Evolutionary conservation across 2,329 filamentous ascomycete species (phyloP).

Genomic region (Microcera coccophila): DNA sequence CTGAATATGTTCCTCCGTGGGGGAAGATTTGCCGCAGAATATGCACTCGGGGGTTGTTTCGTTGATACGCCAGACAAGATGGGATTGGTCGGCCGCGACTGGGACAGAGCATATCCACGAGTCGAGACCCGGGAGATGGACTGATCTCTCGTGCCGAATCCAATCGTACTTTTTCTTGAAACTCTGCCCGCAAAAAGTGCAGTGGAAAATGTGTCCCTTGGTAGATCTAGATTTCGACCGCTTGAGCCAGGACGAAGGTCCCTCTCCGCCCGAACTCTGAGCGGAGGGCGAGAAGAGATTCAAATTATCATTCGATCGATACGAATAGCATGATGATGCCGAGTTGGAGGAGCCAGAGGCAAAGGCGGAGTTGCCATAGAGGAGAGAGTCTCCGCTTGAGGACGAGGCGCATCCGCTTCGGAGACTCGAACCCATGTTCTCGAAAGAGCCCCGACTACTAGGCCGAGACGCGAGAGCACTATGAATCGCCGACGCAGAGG

Average conservation of each 20-base stretch:
- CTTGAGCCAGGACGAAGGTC: slow-evolving; percentile 12
- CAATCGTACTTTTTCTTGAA: slow-evolving; percentile 42
- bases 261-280: slow-evolving; percentile 19
- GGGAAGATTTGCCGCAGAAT: slow-evolving; percentile 35
- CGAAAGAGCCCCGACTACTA: slow-evolving; percentile 14
- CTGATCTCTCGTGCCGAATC: slow-evolving; percentile 47
- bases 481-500: slow-evolving; percentile 37
- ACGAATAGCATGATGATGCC: slow-evolving; percentile 26
- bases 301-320: slow-evolving; percentile 12
- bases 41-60: slow-evolving; percentile 40
- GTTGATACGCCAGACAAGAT: slow-evolving; percentile 47
- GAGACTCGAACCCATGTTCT: slow-evolving; percentile 13
- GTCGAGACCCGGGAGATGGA: slow-evolving; percentile 42
- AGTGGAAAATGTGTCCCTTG: slow-evolving; percentile 30
- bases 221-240: slow-evolving; percentile 10
- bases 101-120: slow-evolving; percentile 49
- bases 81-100: slow-evolving; percentile 32
- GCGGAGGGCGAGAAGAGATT: slow-evolving; percentile 19
- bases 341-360: slow-evolving; percentile 26
- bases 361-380: slow-evolving; percentile 15
- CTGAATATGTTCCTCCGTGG: slow-evolving; percentile 34
- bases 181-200: slow-evolving; percentile 36
- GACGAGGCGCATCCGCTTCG: slow-evolving; percentile 31
- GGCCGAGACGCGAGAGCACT: slow-evolving; percentile 26
- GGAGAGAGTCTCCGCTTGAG: slow-evolving; percentile 28